Conservation (phyloP, 1,139 yeast species). For the Geotrichum citri-aurantii region DNA sequence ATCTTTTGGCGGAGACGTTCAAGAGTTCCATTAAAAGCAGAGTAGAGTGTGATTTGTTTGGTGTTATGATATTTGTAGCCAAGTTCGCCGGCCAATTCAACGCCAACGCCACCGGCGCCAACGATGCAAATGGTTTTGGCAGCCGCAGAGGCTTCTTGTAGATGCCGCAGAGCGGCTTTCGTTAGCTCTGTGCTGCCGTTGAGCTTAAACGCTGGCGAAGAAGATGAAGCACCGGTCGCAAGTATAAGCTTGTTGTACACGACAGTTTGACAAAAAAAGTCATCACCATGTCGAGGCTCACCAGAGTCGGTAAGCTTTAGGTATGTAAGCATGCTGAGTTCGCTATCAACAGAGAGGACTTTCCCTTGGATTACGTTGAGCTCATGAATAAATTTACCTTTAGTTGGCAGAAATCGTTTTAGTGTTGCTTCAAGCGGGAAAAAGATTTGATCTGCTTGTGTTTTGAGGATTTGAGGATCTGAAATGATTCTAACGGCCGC, state of each 20-base stretch:
- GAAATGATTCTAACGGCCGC: conserved; percentile 14
- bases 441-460: conserved; percentile 2
- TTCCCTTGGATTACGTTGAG: conserved; percentile 12
- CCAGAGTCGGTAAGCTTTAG: conserved; percentile 3
- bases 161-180: conserved; percentile 2
- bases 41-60: conserved; percentile 17
- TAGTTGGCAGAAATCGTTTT: background rate
- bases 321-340: background rate
- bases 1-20: conserved; percentile 12
- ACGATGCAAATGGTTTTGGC: conserved; percentile 22
- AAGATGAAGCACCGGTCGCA: conserved; percentile 13
- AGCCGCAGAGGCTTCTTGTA: background rate
- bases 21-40: conserved; percentile 3
- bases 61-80: conserved; percentile 21
- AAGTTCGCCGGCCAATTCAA: conserved; percentile 26
- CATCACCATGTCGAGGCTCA: background rate
- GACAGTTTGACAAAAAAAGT: conserved; percentile 7
- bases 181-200: conserved; percentile 6
- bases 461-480: conserved; percentile 1
- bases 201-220: conserved; percentile 13
- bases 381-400: background rate
- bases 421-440: conserved; percentile 4
- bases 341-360: conserved; percentile 1
- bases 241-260: conserved; percentile 7
- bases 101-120: conserved; percentile 27